These are phyloP conservation scores for Chlamydomonas schloesseri DNA, from an alignment of 139 green algal species.

Conservation along the genomic window DNA sequence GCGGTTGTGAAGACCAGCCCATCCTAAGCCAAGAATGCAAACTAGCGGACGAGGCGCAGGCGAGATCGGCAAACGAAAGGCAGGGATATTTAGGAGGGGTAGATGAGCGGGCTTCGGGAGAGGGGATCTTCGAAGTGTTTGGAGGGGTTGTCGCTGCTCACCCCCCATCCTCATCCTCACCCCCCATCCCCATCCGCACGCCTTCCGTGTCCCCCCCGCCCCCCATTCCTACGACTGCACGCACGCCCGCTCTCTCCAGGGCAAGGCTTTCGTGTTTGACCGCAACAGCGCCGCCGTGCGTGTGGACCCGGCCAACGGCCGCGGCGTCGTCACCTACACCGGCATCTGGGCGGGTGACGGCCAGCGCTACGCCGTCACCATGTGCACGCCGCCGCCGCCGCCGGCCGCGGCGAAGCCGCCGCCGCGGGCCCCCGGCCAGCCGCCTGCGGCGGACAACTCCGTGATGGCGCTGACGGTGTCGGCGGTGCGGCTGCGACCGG, in stretches of 20 bases:
- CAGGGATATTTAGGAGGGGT: too few species aligned
- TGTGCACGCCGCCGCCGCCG: background rate
- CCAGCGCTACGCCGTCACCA: constrained; percentile 26
- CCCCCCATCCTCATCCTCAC: too few species aligned
- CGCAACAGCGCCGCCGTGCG: constrained; percentile 8
- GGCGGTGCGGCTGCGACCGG: background rate
- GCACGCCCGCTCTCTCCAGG: background rate
- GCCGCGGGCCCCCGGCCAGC: background rate
- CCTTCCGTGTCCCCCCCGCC: too few species aligned
- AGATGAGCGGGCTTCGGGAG: too few species aligned
- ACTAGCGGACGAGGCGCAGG: too few species aligned
- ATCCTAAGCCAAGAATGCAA: too few species aligned
- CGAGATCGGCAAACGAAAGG: too few species aligned
- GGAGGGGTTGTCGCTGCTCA: too few species aligned
- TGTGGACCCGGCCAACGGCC: constrained; percentile 12
- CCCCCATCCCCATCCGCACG: too few species aligned
- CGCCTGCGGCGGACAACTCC: background rate
- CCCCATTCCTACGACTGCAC: background rate
- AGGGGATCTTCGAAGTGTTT: too few species aligned
- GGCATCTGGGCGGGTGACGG: constrained; percentile 25
- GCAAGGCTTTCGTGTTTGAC: constrained; percentile 16
- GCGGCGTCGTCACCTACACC: constrained; percentile 18
- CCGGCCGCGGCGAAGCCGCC: background rate
- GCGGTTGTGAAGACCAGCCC: too few species aligned
- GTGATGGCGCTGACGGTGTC: constrained; percentile 13